Conservation (phyloP, 305 asterid genomes). For the Fraxinus nigra region DNA sequence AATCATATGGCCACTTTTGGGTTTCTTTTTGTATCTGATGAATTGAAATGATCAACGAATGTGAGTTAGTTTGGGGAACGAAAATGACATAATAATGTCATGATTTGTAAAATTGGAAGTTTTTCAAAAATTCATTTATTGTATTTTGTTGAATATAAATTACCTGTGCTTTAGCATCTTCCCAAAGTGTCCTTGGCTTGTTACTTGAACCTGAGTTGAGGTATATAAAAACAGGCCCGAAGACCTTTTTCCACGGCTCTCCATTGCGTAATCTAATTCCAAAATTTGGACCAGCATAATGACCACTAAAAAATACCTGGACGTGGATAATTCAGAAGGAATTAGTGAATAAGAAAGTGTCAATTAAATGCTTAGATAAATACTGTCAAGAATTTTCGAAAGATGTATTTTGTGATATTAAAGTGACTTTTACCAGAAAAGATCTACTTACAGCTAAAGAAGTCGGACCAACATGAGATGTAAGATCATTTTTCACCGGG, state of each 20-base stretch:
- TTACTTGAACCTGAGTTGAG: conserved; percentile 44
- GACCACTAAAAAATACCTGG: conserved; percentile 53
- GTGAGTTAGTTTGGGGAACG: neutral
- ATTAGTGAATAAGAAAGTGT: neutral
- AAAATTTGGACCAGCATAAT: conserved; percentile 49
- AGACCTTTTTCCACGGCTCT: conserved; percentile 68
- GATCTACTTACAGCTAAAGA: conserved; percentile 42
- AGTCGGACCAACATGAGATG: conserved; percentile 66
- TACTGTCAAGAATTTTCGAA: neutral
- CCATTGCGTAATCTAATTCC: conserved; percentile 46
- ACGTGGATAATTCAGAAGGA: neutral
- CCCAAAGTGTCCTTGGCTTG: conserved; percentile 42
- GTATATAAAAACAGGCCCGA: conserved; percentile 66
- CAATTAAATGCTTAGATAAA: neutral
- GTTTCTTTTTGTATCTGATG: conserved; percentile 42
- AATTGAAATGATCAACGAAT: neutral
- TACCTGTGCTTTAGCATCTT: conserved; percentile 62
- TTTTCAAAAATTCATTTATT: neutral
- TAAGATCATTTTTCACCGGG: conserved; percentile 61
- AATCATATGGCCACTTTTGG: conserved; percentile 61
- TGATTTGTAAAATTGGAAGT: neutral
- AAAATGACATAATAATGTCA: neutral
- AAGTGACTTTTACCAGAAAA: neutral
- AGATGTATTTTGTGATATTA: neutral
- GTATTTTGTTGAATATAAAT: neutral